Conservation (phyloP, 2,329 filamentous ascomycete genomes). For the Diaporthe ampelina region DNA sequence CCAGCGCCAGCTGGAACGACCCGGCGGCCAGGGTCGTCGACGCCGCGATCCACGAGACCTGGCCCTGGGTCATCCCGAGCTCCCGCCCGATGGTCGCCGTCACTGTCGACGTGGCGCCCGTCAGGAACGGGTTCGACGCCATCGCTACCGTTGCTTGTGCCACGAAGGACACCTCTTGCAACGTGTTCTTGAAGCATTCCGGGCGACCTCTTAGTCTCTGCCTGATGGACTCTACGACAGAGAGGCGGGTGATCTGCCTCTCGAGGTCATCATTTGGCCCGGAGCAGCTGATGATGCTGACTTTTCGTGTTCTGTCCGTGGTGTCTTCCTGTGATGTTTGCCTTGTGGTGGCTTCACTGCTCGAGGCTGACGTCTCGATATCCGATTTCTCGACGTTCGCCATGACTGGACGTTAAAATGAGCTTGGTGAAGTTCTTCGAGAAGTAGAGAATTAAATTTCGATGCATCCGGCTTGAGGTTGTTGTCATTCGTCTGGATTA, state of each 20-base stretch:
- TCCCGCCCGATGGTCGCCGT: constrained; percentile 72
- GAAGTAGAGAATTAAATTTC: neutral
- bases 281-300: neutral
- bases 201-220: constrained; percentile 58
- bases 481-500: neutral
- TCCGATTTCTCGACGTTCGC: constrained; percentile 3
- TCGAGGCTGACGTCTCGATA: neutral
- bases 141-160: constrained; percentile 77
- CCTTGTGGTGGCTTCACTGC: constrained; percentile 26
- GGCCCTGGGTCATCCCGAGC: constrained; percentile 72
- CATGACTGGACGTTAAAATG: neutral
- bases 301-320: neutral
- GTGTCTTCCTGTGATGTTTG: constrained; percentile 6
- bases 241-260: constrained; percentile 16
- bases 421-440: no score
- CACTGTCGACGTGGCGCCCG: constrained; percentile 72
- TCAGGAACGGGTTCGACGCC: constrained; percentile 71
- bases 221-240: constrained; percentile 39
- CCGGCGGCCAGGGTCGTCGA: constrained; percentile 74
- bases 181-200: constrained; percentile 71
- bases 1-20: constrained; percentile 76
- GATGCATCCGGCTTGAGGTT: neutral
- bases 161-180: constrained; percentile 76
- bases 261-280: neutral
- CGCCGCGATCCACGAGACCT: constrained; percentile 78